Percentiles rank a stretch among this genome's conserved stretches.
Evolutionary conservation across 2,329 filamentous ascomycete genomes (phyloP).

Genomic region (Plectosphaerella cucumerina): DNA sequence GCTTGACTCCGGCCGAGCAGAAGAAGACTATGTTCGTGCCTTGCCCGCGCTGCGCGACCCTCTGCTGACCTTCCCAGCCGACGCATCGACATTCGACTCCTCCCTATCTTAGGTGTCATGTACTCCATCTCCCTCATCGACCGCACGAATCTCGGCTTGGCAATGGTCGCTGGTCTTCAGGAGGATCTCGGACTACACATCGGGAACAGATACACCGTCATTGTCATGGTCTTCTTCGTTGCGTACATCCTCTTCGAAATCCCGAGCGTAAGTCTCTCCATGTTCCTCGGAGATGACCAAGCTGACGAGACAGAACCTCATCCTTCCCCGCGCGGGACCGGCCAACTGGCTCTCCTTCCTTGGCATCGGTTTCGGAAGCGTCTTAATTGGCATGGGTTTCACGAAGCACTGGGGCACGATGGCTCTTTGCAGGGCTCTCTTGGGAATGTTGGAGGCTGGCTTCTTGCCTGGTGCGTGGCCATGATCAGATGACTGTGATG

Average conservation of each 20-base stretch:
- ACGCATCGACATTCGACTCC: conserved; percentile 28
- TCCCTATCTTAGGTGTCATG: conserved; percentile 26
- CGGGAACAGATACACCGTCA: conserved; percentile 10
- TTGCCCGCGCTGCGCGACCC: too few species aligned
- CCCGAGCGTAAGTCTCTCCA: conserved; percentile 10
- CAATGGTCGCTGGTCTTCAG: conserved; percentile 13
- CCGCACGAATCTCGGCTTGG: conserved; percentile 11
- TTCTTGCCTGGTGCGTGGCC: conserved; percentile 19
- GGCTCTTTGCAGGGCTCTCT: conserved; percentile 20
- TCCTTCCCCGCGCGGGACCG: conserved; percentile 20
- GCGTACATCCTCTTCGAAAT: conserved; percentile 18
- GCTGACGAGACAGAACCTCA: conserved; percentile 14
- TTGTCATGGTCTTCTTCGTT: conserved; percentile 16
- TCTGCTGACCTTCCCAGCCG: conserved; percentile 3
- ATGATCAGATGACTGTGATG: too few species aligned
- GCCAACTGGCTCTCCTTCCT: conserved; percentile 21
- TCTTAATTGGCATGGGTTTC: conserved; percentile 25
- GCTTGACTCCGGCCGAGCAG: conserved; percentile 5
- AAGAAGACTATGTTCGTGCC: conserved; percentile 6
- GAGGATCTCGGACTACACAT: conserved; percentile 11
- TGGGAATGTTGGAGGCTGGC: conserved; percentile 13
- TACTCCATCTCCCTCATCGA: conserved; percentile 15
- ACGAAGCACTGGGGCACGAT: conserved; percentile 17
- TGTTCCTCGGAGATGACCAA: conserved; percentile 3
- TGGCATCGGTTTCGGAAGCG: conserved; percentile 17